Evolutionary conservation across 2,329 filamentous ascomycete genomes (phyloP), one percentile per base, ranked within the genome.

Genomic region (Fusarium subglutinans): DNA sequence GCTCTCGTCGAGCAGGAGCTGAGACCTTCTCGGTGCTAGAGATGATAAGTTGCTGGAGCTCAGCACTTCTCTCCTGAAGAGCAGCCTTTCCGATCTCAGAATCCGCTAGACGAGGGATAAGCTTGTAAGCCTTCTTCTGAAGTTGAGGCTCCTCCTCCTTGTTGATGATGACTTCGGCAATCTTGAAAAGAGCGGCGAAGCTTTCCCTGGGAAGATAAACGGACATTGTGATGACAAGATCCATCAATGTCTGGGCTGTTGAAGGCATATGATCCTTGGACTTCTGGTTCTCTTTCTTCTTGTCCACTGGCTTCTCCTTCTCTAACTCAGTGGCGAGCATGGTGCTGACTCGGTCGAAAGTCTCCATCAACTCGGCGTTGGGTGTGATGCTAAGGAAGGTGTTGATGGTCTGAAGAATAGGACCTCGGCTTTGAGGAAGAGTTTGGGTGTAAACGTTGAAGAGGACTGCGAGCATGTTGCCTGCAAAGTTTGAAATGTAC

Each of bases 381-480:
- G 94, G 93, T 1, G 94, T 94, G 77, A 98, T 93, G 85, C 95
- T 97, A 66, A 99, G 86, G 83, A 95, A 98, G 10, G 94, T 91
- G 83, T 98, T 98, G 85, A 98, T 96, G 71, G 95, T 98, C 81
- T 96, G 94, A 40, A 99, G 86, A 61, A 99, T 96, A 26, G 94
- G 94, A 0, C 94, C 95, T 76, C 96, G 90, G 79, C 94, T 96
- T 79, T 98, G 94, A 6, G 96, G 96, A 33, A 99, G 87, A 2
- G 96, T 99, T 82, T 98, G 94, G 73, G 94, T 98, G 85, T 99
- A 99, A 50, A 99, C 96, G 80, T 99, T 99, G 87, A 99, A 98
- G n/a, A 99, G 86, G 2, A 98, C 96, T 12, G 96, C 95, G 47
- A 99, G 90, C 83, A 99, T 89, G 78, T 98, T 98, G 69, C 92